Evolutionary conservation across 345 rosid species (phyloP).

Genomic region (Adansonia digitata): DNA sequence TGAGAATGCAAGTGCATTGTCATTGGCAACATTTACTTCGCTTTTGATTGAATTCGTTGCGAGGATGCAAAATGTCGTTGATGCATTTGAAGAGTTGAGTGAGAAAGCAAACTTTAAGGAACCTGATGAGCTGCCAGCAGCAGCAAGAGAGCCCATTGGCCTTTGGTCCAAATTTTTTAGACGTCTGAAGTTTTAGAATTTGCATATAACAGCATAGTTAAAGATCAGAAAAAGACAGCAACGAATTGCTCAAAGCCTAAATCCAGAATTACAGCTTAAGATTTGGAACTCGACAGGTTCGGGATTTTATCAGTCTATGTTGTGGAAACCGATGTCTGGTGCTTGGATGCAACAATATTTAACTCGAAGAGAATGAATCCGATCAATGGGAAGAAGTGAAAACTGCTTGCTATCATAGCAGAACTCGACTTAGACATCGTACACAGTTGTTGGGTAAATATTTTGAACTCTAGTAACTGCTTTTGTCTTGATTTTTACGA

Average conservation of each 20-base stretch:
- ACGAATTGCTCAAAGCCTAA: neutral
- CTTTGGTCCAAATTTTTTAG: constrained; percentile 36
- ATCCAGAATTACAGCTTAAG: neutral
- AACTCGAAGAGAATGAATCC: neutral
- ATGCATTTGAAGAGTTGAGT: constrained; percentile 64
- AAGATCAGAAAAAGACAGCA: neutral
- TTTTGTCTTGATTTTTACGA: neutral
- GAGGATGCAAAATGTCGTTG: constrained; percentile 67
- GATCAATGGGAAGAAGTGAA: neutral
- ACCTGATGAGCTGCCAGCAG: constrained; percentile 30
- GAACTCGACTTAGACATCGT: neutral
- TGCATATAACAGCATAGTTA: neutral
- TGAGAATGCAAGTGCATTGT: constrained; percentile 85
- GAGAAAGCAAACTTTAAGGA: constrained; percentile 63
- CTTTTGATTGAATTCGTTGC: constrained; percentile 86
- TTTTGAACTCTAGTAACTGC: neutral
- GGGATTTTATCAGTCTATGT: neutral
- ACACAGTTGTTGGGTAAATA: neutral
- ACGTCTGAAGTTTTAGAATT: constrained; percentile 23
- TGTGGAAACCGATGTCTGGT: too few relatives aligned
- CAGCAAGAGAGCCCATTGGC: constrained; percentile 27
- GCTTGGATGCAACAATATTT: neutral
- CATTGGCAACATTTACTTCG: constrained; percentile 79
- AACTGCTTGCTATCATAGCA: neutral
- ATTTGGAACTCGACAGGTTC: neutral